Evolutionary conservation across 164 flowering plant species (phyloP).

Genomic region (Aristolochia fimbriata): DNA sequence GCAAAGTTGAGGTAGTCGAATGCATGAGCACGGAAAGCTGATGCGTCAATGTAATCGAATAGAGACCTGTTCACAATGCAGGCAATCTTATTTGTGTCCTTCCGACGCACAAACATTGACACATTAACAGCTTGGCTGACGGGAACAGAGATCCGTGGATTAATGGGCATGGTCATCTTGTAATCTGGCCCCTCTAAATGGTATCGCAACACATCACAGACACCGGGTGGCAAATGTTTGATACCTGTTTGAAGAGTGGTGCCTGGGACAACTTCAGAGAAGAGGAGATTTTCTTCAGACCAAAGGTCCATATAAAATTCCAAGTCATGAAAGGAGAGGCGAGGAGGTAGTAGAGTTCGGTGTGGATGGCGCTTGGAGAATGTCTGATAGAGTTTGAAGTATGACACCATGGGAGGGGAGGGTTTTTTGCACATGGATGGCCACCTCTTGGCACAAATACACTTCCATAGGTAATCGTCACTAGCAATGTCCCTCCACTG

Average conservation of each 20-base stretch:
- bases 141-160: constrained; percentile 52
- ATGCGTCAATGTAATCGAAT: constrained; percentile 70
- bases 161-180: constrained; percentile 70
- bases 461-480: constrained; percentile 91
- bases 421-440: constrained; percentile 72
- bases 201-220: constrained; percentile 33
- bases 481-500: constrained; percentile 68
- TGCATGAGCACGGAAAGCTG: constrained; percentile 62
- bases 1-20: constrained; percentile 82
- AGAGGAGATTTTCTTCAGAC: constrained; percentile 50
- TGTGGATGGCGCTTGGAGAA: constrained; percentile 44
- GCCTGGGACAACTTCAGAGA: constrained; percentile 75
- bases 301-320: constrained; percentile 87
- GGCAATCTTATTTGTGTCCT: constrained; percentile 64
- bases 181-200: constrained; percentile 51
- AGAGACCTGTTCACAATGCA: constrained; percentile 49
- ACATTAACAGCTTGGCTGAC: constrained; percentile 37
- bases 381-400: constrained; percentile 52
- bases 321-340: constrained; percentile 57
- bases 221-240: constrained; percentile 45
- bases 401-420: constrained; percentile 38
- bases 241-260: constrained; percentile 40
- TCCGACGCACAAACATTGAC: constrained; percentile 67
- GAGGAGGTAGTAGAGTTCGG: constrained; percentile 55
- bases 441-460: constrained; percentile 77